Base-by-base conservation (phyloP, 2,329 filamentous ascomycete genomes). In the Colletotrichum abscissum region DNA sequence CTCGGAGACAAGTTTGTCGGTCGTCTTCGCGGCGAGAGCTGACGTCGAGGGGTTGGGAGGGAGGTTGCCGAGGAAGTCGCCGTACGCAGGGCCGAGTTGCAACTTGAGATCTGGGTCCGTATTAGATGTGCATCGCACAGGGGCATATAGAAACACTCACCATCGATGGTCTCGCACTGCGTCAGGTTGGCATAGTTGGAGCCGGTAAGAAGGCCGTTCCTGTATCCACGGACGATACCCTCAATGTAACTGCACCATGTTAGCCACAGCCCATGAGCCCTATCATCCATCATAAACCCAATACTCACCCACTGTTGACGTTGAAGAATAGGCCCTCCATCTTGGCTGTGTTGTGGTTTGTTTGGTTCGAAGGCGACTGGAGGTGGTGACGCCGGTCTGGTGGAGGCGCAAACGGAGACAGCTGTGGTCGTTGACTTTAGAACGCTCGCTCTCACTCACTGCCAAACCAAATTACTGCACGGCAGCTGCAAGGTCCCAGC, bases 271-370 rank as follows among this genome's bases (percentile, higher is more conserved):
- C 26, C 19, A 28, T 54, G 35, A 9, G 26, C 24, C n/a, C 26
- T 26, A 12, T 57, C 56, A 26, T 14, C 52, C 1, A 65, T 58
- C 6, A 35, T 8, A 3, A 38, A 63, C 81, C 33, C 26, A 26
- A 8, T 6, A 66, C 89, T 76, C 87, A 96, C 93, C 95, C 95
- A 85, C 94, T 95, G 85, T 97, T 95, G 76, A 96, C 94, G 86
- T 98, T 98, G 87, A 97, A 98, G 80, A 95, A 93, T 58, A 98
- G 92, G 73, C 95, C 95, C 88, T 98, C 95, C 95, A 97, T 98
- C 74, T 75, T 74, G 68, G 60, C 64, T 60, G 60, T 26, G 42
- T 64, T 26, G 59, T 52, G 64, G 68, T 64, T 49, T 69, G 38
- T 58, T 72, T 35, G 60, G 66, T 52, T 35, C 35, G 58, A 38